Evolutionary conservation across 148 eudicot species (phyloP).

Genomic region (Talinum fruticosum): DNA sequence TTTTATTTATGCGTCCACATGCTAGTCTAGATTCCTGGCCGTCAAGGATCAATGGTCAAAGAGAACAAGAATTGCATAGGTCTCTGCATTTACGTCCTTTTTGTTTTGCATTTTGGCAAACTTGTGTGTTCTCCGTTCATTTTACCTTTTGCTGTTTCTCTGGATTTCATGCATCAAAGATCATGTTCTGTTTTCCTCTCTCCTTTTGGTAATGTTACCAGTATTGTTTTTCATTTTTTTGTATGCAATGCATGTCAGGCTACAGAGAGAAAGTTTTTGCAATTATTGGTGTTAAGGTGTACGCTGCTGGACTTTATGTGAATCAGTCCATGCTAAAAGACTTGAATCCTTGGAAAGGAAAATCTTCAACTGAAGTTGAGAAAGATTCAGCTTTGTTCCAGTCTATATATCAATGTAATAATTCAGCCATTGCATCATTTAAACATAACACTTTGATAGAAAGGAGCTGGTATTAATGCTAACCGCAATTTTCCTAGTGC

Average conservation of each 20-base stretch:
- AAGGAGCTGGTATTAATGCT: constrained; percentile 6
- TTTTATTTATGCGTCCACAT: background rate
- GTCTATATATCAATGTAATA: constrained; percentile 62
- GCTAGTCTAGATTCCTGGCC: background rate
- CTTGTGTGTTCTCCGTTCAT: background rate
- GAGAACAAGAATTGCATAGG: background rate
- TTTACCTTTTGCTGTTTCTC: background rate
- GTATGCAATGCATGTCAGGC: constrained; percentile 44
- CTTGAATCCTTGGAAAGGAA: constrained; percentile 55
- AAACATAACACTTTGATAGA: background rate
- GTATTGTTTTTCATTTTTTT: background rate
- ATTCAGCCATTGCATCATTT: background rate
- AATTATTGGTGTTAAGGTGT: constrained; percentile 84
- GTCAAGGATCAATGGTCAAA: background rate
- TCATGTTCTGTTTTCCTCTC: background rate
- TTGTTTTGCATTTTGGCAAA: background rate
- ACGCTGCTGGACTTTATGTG: constrained; percentile 83
- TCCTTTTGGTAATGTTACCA: background rate
- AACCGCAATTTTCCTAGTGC: constrained; percentile 33
- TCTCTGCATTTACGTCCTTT: background rate
- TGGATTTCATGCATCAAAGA: background rate
- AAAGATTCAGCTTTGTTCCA: constrained; percentile 51
- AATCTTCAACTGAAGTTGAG: constrained; percentile 45
- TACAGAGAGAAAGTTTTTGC: constrained; percentile 94
- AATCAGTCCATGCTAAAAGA: constrained; percentile 48